Evolutionary conservation across 345 rosid species (phyloP).

Genomic region (Reutealis trisperma): DNA sequence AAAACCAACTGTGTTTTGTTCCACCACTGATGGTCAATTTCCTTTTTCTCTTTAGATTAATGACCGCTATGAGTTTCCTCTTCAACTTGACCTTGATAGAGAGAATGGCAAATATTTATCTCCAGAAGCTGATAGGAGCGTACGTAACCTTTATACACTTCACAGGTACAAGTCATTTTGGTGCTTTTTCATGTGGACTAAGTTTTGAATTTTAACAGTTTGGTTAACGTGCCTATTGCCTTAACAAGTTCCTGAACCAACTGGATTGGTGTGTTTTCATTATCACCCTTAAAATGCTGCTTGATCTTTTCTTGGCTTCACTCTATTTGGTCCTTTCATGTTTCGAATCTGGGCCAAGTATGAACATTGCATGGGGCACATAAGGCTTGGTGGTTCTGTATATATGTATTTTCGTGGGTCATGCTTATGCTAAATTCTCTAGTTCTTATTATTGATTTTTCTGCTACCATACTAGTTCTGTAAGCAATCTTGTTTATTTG

Average conservation of each 20-base stretch:
- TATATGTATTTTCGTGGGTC: neutral
- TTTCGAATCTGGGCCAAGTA: neutral
- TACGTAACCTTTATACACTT: slow-evolving; percentile 88
- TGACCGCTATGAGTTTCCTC: slow-evolving; percentile 94
- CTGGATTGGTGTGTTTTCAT: neutral
- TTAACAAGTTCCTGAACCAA: neutral
- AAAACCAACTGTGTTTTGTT: neutral
- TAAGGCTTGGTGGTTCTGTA: neutral
- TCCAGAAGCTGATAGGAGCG: slow-evolving; percentile 88
- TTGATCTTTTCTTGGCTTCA: neutral
- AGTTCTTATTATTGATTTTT: neutral
- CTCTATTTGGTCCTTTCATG: neutral
- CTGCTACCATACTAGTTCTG: neutral
- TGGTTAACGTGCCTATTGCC: neutral
- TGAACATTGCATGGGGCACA: neutral
- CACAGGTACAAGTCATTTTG: slow-evolving; percentile 57
- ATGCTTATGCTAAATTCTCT: neutral
- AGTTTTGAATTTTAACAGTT: neutral
- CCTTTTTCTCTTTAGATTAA: slow-evolving; percentile 62
- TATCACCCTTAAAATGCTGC: neutral
- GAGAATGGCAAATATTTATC: slow-evolving; percentile 83
- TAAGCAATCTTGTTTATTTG: neutral
- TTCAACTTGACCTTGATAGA: slow-evolving; percentile 94
- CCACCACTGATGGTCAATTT: neutral
- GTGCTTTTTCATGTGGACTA: neutral